Percentiles rank a stretch among this genome's conserved stretches.
Conservation (phyloP, 352 stramenopile species). For the Elongisporangium anandrum region DNA sequence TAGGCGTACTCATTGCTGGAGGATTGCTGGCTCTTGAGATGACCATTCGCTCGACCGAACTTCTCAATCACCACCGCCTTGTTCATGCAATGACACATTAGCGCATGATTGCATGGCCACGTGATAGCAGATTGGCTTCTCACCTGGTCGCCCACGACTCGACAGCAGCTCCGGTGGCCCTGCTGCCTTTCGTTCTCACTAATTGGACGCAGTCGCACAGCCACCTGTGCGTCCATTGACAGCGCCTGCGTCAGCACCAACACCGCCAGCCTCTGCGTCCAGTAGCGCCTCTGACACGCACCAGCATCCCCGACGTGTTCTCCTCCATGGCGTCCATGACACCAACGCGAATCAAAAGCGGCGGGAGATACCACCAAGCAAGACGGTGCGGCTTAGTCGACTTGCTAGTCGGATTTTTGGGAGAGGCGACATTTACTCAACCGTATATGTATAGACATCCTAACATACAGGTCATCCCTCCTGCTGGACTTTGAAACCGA, state of each 20-base stretch:
- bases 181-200: conserved; percentile 33
- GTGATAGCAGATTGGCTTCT: background rate
- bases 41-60: conserved; percentile 34
- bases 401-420: background rate
- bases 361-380: background rate
- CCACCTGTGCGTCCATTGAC: conserved; percentile 24
- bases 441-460: no score
- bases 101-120: no score
- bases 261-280: no score
- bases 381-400: background rate
- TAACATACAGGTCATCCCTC: background rate
- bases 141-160: conserved; percentile 53
- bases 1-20: conserved; percentile 57
- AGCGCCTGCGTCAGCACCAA: background rate
- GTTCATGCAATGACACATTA: background rate
- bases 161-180: conserved; percentile 49
- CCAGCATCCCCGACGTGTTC: conserved; percentile 38
- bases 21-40: conserved; percentile 52
- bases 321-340: conserved; percentile 16
- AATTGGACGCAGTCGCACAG: conserved; percentile 44
- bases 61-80: conserved; percentile 68
- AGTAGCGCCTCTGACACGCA: conserved; percentile 3
- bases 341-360: background rate
- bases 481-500: background rate
- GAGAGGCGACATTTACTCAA: background rate